Evolutionary conservation across 495 filamentous ascomycete species (phyloP).

Genomic region (Penicillium subrubescens): DNA sequence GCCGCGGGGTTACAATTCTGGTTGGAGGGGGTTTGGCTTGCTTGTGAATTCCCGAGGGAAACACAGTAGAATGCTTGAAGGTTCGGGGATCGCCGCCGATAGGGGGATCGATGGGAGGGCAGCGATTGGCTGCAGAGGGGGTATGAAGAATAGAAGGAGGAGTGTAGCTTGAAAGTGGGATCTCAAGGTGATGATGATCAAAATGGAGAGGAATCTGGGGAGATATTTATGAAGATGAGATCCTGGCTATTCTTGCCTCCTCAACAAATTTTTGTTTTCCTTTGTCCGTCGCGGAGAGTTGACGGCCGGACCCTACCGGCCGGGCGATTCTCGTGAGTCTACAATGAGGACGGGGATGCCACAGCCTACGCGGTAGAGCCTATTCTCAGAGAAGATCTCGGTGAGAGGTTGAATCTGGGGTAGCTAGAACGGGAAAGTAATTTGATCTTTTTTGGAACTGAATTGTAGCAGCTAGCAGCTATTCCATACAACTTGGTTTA

Average conservation of each 20-base stretch:
- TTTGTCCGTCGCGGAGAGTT: constrained; percentile 9
- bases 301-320: constrained; percentile 23
- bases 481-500: background rate
- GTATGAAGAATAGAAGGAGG: background rate
- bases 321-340: background rate
- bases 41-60: constrained; percentile 33
- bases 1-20: constrained; percentile 36
- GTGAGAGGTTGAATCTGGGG: constrained; percentile 7
- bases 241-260: background rate
- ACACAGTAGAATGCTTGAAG: constrained; percentile 13
- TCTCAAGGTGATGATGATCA: background rate
- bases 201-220: background rate
- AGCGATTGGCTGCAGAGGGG: constrained; percentile 14
- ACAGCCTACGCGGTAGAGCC: constrained; percentile 13
- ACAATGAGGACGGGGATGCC: background rate
- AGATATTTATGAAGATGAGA: background rate
- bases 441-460: background rate
- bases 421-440: background rate
- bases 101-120: background rate
- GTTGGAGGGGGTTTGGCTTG: constrained; percentile 19
- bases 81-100: constrained; percentile 42
- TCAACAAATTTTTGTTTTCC: constrained; percentile 1
- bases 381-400: constrained; percentile 8
- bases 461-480: background rate
- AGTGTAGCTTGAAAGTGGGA: background rate